Conservation (phyloP, 208 protist genomes). For the Zelonia costaricensis region DNA sequence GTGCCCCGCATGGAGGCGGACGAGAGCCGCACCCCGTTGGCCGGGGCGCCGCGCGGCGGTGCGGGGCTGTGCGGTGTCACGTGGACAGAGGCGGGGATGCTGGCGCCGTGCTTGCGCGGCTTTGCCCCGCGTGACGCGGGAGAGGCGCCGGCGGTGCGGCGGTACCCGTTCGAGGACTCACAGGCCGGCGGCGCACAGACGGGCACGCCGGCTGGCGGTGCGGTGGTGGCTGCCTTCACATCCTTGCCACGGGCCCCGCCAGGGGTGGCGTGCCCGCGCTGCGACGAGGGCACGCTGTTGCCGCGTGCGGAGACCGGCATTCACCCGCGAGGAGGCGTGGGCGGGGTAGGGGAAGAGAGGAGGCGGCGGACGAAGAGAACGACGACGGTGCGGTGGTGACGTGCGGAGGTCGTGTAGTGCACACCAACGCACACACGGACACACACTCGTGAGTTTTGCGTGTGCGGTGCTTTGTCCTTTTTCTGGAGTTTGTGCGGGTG, state of each 20-base stretch:
- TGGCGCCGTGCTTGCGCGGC: neutral
- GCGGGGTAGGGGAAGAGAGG: no score
- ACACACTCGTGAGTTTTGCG: no score
- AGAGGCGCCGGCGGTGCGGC: neutral
- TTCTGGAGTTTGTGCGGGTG: no score
- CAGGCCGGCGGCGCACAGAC: neutral
- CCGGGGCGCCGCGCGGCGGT: slow-evolving; percentile 19
- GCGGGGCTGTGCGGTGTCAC: slow-evolving; percentile 27
- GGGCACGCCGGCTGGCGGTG: neutral
- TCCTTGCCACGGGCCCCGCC: no score
- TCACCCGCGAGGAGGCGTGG: no score
- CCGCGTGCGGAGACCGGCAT: neutral
- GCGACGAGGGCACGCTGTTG: neutral
- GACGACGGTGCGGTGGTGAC: no score
- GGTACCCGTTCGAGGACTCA: neutral
- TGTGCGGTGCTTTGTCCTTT: no score
- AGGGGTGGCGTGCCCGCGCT: neutral
- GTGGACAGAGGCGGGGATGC: neutral
- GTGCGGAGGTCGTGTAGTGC: no score
- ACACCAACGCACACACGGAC: no score
- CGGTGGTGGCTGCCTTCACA: neutral
- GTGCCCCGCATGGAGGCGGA: slow-evolving; percentile 31
- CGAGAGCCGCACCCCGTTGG: slow-evolving; percentile 1
- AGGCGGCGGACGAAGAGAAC: no score
- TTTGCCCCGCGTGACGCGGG: neutral